Evolutionary conservation across 177 flowering plant species (phyloP), one percentile per base, ranked within the genome.

Genomic region (Tripterygium wilfordii): DNA sequence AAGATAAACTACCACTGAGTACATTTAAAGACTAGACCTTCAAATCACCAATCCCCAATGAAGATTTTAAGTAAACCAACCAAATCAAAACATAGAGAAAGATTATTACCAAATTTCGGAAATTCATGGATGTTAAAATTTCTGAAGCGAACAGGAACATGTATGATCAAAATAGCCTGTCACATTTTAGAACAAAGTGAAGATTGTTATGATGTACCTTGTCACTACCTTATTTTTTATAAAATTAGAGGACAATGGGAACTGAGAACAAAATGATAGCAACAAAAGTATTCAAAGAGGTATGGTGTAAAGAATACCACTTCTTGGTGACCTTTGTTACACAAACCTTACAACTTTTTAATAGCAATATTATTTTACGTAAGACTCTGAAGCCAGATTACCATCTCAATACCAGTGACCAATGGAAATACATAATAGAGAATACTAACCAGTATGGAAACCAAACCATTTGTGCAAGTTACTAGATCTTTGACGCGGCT

Each of bases 401-500:
- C 4, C 38, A 35, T 35, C 38, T 15, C 7, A 35, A 15, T 13
- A 35, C 38, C 38, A 35, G 23, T 3, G 3, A 55, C 16, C 8
- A 15, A 10, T 24, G 32, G 22, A 13, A 18, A 6, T 38, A n/a
- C 25, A 8, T 5, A 27, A 17, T 23, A 39, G 18, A 13, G 23
- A 41, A 48, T 8, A 80, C 94, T 79, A 9, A 94, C 99, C 96
- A 94, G 46, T 42, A 94, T 61, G 7, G 99, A 75, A 53, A 89
- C 82, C 65, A 94, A 53, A 21, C 97, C 95, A 78, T 76, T 82
- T 15, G 91, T 79, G 70, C 95, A 82, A 33, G 97, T 82, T 63
- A 94, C 89, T n/a, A 94, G 66, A 62, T 89, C 97, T 66, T 78
- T 88, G 54, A 81, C 84, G 13, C 85, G 82, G 65, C 97, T 76